Percentiles rank a stretch among this genome's conserved stretches.
These are phyloP conservation scores for Berkeleyomyces basicola DNA, from an alignment of 2,329 filamentous ascomycete genomes.

Conservation along the genomic window DNA sequence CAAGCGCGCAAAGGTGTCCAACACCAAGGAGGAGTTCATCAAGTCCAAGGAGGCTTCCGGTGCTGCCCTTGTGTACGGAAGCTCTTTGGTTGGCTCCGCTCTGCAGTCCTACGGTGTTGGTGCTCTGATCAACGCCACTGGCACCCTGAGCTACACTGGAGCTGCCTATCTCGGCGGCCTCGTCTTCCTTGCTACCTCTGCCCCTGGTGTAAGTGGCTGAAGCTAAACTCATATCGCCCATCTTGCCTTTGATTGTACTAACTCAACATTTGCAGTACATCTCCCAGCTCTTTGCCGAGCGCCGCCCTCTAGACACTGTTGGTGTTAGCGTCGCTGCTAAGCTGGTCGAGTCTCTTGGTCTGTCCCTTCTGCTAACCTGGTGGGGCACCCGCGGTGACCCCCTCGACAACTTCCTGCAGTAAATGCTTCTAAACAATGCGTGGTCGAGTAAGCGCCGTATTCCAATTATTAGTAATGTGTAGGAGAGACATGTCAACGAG, in stretches of 20 bases:
- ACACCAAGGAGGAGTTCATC: slow-evolving; percentile 93
- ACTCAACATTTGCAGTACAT: slow-evolving; percentile 45
- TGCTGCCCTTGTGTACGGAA: slow-evolving; percentile 78
- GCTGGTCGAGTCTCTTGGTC: slow-evolving; percentile 80
- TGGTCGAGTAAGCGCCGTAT: not conserved
- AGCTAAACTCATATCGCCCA: too few species aligned
- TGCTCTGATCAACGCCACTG: slow-evolving; percentile 84
- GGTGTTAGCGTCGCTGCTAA: slow-evolving; percentile 72
- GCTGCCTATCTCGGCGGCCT: slow-evolving; percentile 81
- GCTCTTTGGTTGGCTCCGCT: slow-evolving; percentile 73
- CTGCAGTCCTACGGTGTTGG: slow-evolving; percentile 81
- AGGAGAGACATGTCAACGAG: not conserved
- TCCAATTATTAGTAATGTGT: slow-evolving; percentile 7
- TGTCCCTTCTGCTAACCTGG: slow-evolving; percentile 86
- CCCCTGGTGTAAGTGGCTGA: slow-evolving; percentile 53
- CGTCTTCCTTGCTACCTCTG: slow-evolving; percentile 82
- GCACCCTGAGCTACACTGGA: slow-evolving; percentile 91
- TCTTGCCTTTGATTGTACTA: not conserved
- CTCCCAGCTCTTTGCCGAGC: slow-evolving; percentile 75
- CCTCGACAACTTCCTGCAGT: slow-evolving; percentile 42
- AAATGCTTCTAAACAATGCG: not conserved
- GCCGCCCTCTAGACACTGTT: slow-evolving; percentile 78
- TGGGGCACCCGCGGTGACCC: slow-evolving; percentile 94
- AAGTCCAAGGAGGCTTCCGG: slow-evolving; percentile 82
- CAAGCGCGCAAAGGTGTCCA: slow-evolving; percentile 75